Conservation (phyloP, 129 eudicot genomes). For the Artemisia argyi region DNA sequence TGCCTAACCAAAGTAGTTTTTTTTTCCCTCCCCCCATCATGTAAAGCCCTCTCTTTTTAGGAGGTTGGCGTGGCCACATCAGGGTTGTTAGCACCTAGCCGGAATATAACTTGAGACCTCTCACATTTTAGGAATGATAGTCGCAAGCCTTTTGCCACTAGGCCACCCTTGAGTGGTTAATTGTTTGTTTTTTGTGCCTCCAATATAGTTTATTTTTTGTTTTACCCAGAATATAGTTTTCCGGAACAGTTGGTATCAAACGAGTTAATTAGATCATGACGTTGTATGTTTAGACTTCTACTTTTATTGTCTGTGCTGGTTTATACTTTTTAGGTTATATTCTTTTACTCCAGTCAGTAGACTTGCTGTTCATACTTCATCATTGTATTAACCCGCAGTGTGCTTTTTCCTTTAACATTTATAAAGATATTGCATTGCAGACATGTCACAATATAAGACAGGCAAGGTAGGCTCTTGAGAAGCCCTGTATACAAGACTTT, state of each 20-base stretch:
- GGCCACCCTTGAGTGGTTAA: too few species aligned
- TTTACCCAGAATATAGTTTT: neutral
- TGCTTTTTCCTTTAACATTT: slow-evolving; percentile 35
- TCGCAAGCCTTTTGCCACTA: too few species aligned
- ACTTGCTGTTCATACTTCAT: too few species aligned
- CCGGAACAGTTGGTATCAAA: too few species aligned
- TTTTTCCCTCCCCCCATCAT: too few species aligned
- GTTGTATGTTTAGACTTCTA: slow-evolving; percentile 4
- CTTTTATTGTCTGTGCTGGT: neutral
- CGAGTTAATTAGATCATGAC: neutral
- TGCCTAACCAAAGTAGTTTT: too few species aligned
- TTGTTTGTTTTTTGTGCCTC: neutral
- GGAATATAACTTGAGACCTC: too few species aligned
- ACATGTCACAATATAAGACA: slow-evolving; percentile 87
- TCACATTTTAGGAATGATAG: too few species aligned
- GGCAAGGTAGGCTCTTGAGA: slow-evolving; percentile 68
- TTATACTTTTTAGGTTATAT: neutral
- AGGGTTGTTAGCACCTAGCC: too few species aligned
- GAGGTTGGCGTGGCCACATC: too few species aligned
- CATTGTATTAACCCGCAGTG: neutral
- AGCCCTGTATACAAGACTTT: slow-evolving; percentile 5
- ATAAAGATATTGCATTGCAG: slow-evolving; percentile 94
- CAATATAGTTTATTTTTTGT: neutral
- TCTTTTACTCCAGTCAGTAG: neutral
- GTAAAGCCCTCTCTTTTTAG: too few species aligned